Evolutionary conservation across 352 stramenopile genomes (phyloP).

Genomic region (Phytophthora sojae): DNA sequence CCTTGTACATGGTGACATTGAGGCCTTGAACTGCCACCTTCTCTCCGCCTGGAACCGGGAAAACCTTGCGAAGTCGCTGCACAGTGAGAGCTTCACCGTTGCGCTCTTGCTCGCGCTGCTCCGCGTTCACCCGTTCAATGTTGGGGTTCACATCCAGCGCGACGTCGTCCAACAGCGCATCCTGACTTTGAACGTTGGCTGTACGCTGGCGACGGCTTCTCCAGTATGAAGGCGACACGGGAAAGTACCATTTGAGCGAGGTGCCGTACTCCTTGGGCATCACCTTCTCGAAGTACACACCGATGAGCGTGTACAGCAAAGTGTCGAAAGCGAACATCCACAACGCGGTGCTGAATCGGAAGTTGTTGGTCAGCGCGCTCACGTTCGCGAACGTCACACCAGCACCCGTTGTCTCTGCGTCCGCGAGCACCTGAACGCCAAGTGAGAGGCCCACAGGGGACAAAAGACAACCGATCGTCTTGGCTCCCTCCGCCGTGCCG

Average conservation of each 20-base stretch:
- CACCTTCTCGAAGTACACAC: conserved; percentile 91
- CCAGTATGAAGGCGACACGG: conserved; percentile 62
- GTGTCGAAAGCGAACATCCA: conserved; percentile 87
- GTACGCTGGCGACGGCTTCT: conserved; percentile 17
- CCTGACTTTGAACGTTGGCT: conserved; percentile 11
- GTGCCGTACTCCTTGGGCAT: conserved; percentile 92
- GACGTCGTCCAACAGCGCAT: conserved; percentile 33
- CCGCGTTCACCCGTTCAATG: conserved; percentile 43
- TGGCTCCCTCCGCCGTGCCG: conserved; percentile 31
- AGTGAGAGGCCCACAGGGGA: conserved; percentile 69
- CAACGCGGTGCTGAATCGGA: conserved; percentile 62
- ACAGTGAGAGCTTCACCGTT: conserved; percentile 44
- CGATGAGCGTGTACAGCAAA: conserved; percentile 91
- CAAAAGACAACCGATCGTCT: conserved; percentile 63
- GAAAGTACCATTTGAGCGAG: conserved; percentile 93
- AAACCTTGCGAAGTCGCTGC: conserved; percentile 58
- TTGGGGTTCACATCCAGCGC: conserved; percentile 34
- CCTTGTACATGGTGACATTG: conserved; percentile 86
- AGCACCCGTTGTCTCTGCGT: conserved; percentile 52
- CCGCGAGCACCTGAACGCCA: conserved; percentile 62
- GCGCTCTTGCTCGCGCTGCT: conserved; percentile 45
- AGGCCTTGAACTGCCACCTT: conserved; percentile 84
- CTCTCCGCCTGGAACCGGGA: conserved; percentile 64
- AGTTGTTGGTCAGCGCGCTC: conserved; percentile 48
- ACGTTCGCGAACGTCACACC: conserved; percentile 65